These are phyloP conservation scores for Apiospora saccharicola DNA, from an alignment of 2,329 filamentous ascomycete genomes.

Conservation along the genomic window DNA sequence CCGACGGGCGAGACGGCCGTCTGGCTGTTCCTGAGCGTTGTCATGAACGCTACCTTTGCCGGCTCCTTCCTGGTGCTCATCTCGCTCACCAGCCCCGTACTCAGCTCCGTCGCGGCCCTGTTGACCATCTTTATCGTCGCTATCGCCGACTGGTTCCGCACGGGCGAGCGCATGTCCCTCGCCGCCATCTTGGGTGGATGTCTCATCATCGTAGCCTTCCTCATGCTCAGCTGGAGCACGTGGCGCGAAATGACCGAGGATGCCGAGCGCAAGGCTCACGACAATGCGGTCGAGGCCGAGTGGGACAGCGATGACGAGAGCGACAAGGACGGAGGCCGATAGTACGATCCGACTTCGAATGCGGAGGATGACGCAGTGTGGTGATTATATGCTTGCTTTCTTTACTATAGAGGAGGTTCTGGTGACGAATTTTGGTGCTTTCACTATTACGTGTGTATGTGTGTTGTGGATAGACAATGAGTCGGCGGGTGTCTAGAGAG, in stretches of 20 bases:
- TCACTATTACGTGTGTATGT: neutral
- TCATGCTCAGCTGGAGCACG: conserved; percentile 88
- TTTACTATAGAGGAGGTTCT: neutral
- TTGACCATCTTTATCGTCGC: conserved; percentile 98
- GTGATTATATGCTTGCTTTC: neutral
- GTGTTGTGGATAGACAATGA: conserved; percentile 12
- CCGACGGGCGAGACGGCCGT: conserved; percentile 80
- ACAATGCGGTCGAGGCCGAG: neutral
- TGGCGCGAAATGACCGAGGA: conserved; percentile 94
- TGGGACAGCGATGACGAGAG: conserved; percentile 24
- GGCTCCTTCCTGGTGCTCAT: conserved; percentile 94
- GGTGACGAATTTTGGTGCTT: neutral
- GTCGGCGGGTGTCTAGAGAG: neutral
- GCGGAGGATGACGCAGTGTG: neutral
- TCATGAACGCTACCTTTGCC: conserved; percentile 91
- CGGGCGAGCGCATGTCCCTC: conserved; percentile 75
- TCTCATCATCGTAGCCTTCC: conserved; percentile 87
- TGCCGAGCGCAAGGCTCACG: conserved; percentile 62
- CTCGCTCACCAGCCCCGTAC: conserved; percentile 87
- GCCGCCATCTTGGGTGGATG: conserved; percentile 83
- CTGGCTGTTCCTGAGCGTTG: conserved; percentile 80
- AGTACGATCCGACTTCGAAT: neutral
- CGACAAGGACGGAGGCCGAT: conserved; percentile 17
- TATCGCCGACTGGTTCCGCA: conserved; percentile 86
- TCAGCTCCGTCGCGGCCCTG: conserved; percentile 90